These are phyloP conservation scores for Cryoendolithus antarcticus DNA, from an alignment of 2,329 filamentous ascomycete genomes.

Conservation along the genomic window DNA sequence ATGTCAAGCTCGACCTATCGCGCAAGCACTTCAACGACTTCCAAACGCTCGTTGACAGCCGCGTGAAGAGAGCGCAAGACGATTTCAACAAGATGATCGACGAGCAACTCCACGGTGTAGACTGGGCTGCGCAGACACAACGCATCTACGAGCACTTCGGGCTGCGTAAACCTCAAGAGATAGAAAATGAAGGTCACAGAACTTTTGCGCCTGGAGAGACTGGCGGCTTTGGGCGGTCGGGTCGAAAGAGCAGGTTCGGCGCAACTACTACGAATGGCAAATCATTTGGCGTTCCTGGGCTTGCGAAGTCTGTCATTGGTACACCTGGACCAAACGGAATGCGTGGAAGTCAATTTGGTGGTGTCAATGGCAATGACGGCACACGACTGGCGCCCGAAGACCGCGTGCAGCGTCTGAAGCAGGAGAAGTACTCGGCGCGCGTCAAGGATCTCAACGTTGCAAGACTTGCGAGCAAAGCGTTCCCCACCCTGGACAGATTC, in stretches of 20 bases:
- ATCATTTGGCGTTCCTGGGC: slow-evolving; percentile 53
- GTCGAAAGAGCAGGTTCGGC: slow-evolving; percentile 29
- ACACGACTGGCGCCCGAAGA: slow-evolving; percentile 50
- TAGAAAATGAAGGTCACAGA: slow-evolving; percentile 21
- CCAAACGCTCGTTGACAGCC: slow-evolving; percentile 32
- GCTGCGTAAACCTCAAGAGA: slow-evolving; percentile 40
- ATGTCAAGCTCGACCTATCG: slow-evolving; percentile 20
- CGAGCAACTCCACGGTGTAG: slow-evolving; percentile 74
- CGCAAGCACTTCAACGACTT: slow-evolving; percentile 47
- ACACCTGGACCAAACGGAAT: slow-evolving; percentile 49
- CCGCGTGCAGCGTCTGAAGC: slow-evolving; percentile 70
- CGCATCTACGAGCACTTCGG: slow-evolving; percentile 96
- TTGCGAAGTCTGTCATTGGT: slow-evolving; percentile 80
- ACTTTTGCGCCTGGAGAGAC: slow-evolving; percentile 10
- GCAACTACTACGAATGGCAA: slow-evolving; percentile 26
- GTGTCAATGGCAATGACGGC: slow-evolving; percentile 34
- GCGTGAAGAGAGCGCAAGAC: slow-evolving; percentile 65
- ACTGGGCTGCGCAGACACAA: slow-evolving; percentile 89
- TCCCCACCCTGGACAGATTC: slow-evolving; percentile 65
- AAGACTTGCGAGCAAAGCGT: slow-evolving; percentile 53
- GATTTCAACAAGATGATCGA: slow-evolving; percentile 93
- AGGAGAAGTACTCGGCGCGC: slow-evolving; percentile 66
- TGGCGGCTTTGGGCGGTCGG: slow-evolving; percentile 43
- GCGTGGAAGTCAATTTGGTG: slow-evolving; percentile 25
- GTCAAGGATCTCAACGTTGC: slow-evolving; percentile 66